phyloP scores from a whole-genome alignment of 2,329 filamentous ascomycete genomes.

The Lasiodiplodia citricola region DNA sequence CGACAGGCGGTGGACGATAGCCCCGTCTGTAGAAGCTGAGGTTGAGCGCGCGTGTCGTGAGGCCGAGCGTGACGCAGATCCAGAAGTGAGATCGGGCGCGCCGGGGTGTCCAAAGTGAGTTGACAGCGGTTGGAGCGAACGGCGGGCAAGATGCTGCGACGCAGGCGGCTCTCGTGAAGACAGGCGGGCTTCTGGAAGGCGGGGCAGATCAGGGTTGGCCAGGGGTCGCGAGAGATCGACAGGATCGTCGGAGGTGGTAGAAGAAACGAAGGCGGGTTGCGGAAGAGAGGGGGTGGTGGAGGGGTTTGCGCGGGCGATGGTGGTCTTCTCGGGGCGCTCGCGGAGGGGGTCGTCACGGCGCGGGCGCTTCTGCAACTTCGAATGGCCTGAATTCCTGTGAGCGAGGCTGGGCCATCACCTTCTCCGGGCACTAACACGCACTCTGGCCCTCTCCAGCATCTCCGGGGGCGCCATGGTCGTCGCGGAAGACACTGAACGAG shows the following conservation, averaged over 20 bases:
- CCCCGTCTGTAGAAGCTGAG: background rate
- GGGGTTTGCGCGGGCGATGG: background rate
- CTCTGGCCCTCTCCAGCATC: background rate
- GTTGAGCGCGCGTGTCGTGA: conserved; percentile 2
- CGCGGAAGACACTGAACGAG: conserved; percentile 19
- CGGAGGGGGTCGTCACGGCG: background rate
- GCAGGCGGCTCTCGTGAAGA: background rate
- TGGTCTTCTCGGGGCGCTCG: background rate
- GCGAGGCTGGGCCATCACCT: background rate
- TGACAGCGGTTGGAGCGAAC: background rate
- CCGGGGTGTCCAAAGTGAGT: background rate
- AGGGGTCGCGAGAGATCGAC: conserved; percentile 1
- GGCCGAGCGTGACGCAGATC: background rate
- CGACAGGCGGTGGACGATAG: background rate
- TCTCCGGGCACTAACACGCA: conserved; percentile 6
- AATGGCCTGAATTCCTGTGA: background rate
- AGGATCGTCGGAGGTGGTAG: conserved; percentile 7
- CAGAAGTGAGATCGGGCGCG: background rate
- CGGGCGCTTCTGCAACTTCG: conserved; percentile 15
- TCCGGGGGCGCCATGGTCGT: background rate
- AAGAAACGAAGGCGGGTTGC: background rate
- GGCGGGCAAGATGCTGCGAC: background rate
- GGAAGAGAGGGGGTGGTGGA: background rate
- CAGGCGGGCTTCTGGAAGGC: background rate
- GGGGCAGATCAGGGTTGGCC: background rate